These are phyloP conservation scores for Rhizomucor pusillus DNA, from an alignment of 371 early-diverging fungal species.

Conservation along the genomic window DNA sequence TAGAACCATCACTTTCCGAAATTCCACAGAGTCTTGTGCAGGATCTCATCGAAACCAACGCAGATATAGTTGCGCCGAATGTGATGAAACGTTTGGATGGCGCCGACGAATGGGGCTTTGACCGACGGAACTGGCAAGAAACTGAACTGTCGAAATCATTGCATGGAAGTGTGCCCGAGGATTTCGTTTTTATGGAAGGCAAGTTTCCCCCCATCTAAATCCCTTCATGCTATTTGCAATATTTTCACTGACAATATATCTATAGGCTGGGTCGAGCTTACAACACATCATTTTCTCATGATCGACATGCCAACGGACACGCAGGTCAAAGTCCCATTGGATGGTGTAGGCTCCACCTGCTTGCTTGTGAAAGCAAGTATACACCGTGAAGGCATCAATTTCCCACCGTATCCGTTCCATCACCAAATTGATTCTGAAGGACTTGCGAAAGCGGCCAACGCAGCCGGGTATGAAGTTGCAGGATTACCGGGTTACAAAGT, in stretches of 20 bases:
- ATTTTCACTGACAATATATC: background rate
- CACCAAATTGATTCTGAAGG: slow-evolving; percentile 74
- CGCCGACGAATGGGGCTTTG: slow-evolving; percentile 27
- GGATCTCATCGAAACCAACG: slow-evolving; percentile 45
- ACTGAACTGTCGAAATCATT: slow-evolving; percentile 42
- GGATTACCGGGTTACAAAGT: slow-evolving; percentile 55
- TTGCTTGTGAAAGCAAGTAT: slow-evolving; percentile 61
- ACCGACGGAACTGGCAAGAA: slow-evolving; percentile 56
- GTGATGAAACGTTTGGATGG: slow-evolving; percentile 25
- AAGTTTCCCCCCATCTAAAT: no score
- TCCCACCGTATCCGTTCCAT: slow-evolving; percentile 57
- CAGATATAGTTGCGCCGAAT: slow-evolving; percentile 57
- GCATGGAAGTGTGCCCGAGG: slow-evolving; percentile 32
- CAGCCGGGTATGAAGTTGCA: slow-evolving; percentile 55
- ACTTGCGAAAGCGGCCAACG: slow-evolving; percentile 65
- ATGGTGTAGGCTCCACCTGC: slow-evolving; percentile 67
- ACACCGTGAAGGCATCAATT: slow-evolving; percentile 62
- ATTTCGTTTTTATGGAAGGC: slow-evolving; percentile 37
- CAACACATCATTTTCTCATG: slow-evolving; percentile 37
- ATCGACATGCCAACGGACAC: slow-evolving; percentile 34
- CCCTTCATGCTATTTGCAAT: no score
- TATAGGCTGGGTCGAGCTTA: slow-evolving; percentile 20
- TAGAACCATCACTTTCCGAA: slow-evolving; percentile 49
- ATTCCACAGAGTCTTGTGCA: slow-evolving; percentile 42
- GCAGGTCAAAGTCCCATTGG: slow-evolving; percentile 43